Evolutionary conservation across 2,329 filamentous ascomycete species (phyloP).

Genomic region (Alternaria triticimaculans): DNA sequence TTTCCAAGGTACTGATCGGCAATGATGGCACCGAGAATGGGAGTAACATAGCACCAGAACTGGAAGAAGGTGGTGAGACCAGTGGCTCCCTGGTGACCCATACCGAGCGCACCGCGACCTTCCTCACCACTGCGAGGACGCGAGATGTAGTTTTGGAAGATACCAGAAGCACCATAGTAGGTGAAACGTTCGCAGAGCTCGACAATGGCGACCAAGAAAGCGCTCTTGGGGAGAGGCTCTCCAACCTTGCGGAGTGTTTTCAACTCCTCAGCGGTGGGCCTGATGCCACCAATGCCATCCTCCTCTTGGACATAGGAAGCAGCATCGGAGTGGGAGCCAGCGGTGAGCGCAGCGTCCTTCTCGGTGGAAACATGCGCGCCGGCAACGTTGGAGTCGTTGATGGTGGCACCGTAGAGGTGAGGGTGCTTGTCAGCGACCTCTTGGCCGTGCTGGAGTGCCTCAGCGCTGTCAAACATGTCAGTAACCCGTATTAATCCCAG

Average conservation of each 20-base stretch:
- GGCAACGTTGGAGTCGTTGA: constrained; percentile 26
- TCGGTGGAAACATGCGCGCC: constrained; percentile 25
- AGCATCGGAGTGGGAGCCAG: constrained; percentile 17
- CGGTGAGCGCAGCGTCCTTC: constrained; percentile 16
- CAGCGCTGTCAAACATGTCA: constrained; percentile 29
- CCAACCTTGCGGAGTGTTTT: constrained; percentile 54
- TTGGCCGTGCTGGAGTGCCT: constrained; percentile 40
- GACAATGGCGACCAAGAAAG: constrained; percentile 58
- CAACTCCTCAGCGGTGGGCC: constrained; percentile 53
- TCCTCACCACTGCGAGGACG: constrained; percentile 46
- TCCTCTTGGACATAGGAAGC: constrained; percentile 30
- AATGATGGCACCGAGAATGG: constrained; percentile 52
- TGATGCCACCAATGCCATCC: constrained; percentile 41
- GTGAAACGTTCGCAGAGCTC: constrained; percentile 60
- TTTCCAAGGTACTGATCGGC: constrained; percentile 75
- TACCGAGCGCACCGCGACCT: constrained; percentile 51
- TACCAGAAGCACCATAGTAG: constrained; percentile 55
- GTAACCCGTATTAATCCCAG: neutral
- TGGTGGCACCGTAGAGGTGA: constrained; percentile 37
- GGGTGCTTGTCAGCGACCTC: constrained; percentile 36
- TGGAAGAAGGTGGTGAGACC: constrained; percentile 56
- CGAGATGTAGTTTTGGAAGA: constrained; percentile 60
- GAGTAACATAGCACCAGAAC: constrained; percentile 47
- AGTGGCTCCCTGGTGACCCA: constrained; percentile 55
- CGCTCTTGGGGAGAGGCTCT: constrained; percentile 55